Percentiles rank a stretch among this genome's conserved stretches.
These are phyloP conservation scores for Aspergillus persii DNA, from an alignment of 2,329 filamentous ascomycete genomes.

Conservation along the genomic window DNA sequence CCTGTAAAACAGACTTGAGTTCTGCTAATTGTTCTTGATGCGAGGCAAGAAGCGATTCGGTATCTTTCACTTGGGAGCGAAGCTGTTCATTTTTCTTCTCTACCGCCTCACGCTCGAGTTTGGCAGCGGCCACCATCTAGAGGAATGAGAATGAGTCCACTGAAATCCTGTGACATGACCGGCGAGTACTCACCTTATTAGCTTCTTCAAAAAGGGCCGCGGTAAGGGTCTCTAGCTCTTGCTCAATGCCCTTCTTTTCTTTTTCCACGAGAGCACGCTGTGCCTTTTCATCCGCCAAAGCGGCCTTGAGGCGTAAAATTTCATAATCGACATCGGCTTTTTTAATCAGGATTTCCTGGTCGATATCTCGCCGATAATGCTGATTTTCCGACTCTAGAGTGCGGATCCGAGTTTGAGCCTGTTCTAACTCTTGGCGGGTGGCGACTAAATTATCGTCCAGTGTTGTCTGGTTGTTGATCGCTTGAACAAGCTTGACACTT, in stretches of 20 bases:
- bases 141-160: neutral
- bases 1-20: conserved; percentile 88
- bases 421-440: conserved; percentile 78
- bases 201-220: conserved; percentile 96
- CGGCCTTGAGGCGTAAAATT: conserved; percentile 58
- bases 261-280: conserved; percentile 66
- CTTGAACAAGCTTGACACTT: conserved; percentile 93
- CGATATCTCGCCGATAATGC: conserved; percentile 67
- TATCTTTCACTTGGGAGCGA: conserved; percentile 79
- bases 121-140: conserved; percentile 86
- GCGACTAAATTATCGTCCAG: conserved; percentile 84
- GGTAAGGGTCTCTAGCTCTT: conserved; percentile 86
- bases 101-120: conserved; percentile 76
- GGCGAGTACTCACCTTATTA: conserved; percentile 63
- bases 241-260: conserved; percentile 85
- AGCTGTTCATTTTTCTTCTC: conserved; percentile 87
- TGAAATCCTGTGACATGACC: neutral
- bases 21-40: conserved; percentile 92
- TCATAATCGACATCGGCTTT: conserved; percentile 73
- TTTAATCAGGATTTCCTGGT: conserved; percentile 72
- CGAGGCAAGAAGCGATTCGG: conserved; percentile 77
- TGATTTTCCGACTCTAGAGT: conserved; percentile 68
- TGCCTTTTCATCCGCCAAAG: conserved; percentile 63
- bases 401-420: conserved; percentile 64
- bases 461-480: conserved; percentile 92